Conservation (phyloP, 306 rosid species). For the Betula pendula region DNA sequence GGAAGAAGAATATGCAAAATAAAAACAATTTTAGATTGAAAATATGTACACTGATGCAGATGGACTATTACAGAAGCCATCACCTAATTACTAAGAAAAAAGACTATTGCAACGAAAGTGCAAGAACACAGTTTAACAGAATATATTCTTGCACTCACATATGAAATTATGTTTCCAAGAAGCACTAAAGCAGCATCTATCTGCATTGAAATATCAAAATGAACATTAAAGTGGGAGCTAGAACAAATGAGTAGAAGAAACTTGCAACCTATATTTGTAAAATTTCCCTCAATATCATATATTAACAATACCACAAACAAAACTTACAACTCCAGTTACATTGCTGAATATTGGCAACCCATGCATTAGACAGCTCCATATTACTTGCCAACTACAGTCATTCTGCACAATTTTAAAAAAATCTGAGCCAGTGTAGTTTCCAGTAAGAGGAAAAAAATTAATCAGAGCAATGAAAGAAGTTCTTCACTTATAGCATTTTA, state of each 20-base stretch:
- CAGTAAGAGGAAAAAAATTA: background rate
- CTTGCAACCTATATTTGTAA: background rate
- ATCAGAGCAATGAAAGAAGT: background rate
- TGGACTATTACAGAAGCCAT: background rate
- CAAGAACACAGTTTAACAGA: background rate
- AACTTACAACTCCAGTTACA: constrained; percentile 70
- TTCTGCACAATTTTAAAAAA: constrained; percentile 51
- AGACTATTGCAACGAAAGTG: background rate
- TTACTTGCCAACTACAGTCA: constrained; percentile 64
- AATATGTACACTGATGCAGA: background rate
- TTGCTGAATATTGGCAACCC: constrained; percentile 80
- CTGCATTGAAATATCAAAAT: constrained; percentile 49
- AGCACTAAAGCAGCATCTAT: constrained; percentile 79
- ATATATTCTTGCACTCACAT: constrained; percentile 58
- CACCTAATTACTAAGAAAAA: constrained; percentile 1
- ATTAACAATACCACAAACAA: background rate
- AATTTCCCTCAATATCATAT: background rate
- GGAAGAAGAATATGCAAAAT: constrained; percentile 34
- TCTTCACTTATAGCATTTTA: background rate
- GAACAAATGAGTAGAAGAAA: constrained; percentile 6
- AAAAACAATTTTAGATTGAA: constrained; percentile 13
- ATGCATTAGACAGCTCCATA: constrained; percentile 77
- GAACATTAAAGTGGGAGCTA: constrained; percentile 23
- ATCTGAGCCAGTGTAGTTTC: constrained; percentile 28
- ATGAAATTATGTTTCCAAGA: constrained; percentile 74